Base-by-base conservation (phyloP, 2,329 filamentous ascomycete genomes). In the Sphaerostilbella broomeana region DNA sequence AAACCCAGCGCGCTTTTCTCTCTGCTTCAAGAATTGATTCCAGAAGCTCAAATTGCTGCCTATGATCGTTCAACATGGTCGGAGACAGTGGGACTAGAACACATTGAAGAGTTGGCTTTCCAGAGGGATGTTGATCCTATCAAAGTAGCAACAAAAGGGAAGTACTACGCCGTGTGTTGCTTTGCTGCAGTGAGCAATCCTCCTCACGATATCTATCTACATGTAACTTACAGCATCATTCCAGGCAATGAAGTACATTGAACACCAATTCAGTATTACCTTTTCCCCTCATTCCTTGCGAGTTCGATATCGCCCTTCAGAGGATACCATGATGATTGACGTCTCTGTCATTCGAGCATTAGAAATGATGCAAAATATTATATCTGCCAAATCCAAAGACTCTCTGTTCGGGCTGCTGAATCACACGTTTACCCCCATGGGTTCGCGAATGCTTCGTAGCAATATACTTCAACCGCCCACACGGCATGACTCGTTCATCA, bases 301-400 rank as follows among this genome's bases (percentile, higher is more conserved):
- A 4, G 83, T 97, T 54, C 82, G 79, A 47, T 95, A 94, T 50
- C 82, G 90, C 52, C 84, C 88, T 1, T 88, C 87, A 0, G 86
- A 94, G 55, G 85, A 90, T 17, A 86, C 87, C 1, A 95, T 97
- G 89, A 86, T 94, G 76, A 94, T 97, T 51, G 90, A 95, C 53
- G 72, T 92, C 3, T 83, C 86, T 1, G 94, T 89, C 0, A 86
- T 95, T 19, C 75, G 81, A 25, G 87, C 87, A 0, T 69, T 98
- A 3, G 92, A 98, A 58, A 72, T 98, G 5, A 84, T 97, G 18
- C 87, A 95, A 52, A 98, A 95, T 49, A 56, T 89, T 0, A 80
- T 85, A 10, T 80, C 83, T 49, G 55, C 79, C 1, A 88, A 84
- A 49, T 94, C 88, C 0, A 86, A 80, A 47, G 78, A 90, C 26